Percentiles rank a stretch among this genome's conserved stretches.
Conservation (phyloP, 805 yeast genomes). For the Wickerhamomyces chaumierensis region DNA sequence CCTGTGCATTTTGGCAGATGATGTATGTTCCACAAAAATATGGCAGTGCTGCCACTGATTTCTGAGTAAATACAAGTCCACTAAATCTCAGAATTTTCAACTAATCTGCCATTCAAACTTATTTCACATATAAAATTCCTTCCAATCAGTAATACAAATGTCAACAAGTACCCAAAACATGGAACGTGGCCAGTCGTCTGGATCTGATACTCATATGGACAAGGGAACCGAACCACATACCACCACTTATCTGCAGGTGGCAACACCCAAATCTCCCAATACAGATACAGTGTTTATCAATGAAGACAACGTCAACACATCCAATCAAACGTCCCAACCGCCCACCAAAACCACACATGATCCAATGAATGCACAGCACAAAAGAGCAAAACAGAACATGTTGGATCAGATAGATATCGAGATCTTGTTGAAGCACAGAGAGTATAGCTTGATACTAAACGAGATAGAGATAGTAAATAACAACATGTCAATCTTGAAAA, state of each 20-base stretch:
- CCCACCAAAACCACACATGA: too few relatives aligned
- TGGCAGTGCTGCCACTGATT: too few relatives aligned
- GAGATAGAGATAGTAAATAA: slow-evolving; percentile 50
- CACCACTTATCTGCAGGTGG: slow-evolving; percentile 23
- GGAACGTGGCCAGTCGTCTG: too few relatives aligned
- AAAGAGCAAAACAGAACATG: slow-evolving; percentile 21
- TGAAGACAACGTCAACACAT: slow-evolving; percentile 1
- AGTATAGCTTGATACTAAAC: slow-evolving; percentile 35
- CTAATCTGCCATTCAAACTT: too few relatives aligned
- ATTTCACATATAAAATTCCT: too few relatives aligned
- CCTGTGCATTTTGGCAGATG: too few relatives aligned
- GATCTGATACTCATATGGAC: too few relatives aligned
- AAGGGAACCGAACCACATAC: neutral
- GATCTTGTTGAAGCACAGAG: slow-evolving; percentile 48
- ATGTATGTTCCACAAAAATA: too few relatives aligned
- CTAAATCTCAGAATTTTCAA: too few relatives aligned
- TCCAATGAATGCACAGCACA: slow-evolving; percentile 7
- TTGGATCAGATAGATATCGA: slow-evolving; percentile 46
- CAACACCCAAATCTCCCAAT: slow-evolving; percentile 33
- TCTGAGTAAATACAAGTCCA: too few relatives aligned
- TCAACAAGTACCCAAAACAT: neutral
- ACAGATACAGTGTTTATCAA: slow-evolving; percentile 22
- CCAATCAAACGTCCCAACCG: too few relatives aligned
- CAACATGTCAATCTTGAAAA: slow-evolving; percentile 40
- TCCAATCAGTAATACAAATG: neutral